Base-by-base conservation (phyloP, 768 basidiomycete species). In the Lactarius evosmus region DNA sequence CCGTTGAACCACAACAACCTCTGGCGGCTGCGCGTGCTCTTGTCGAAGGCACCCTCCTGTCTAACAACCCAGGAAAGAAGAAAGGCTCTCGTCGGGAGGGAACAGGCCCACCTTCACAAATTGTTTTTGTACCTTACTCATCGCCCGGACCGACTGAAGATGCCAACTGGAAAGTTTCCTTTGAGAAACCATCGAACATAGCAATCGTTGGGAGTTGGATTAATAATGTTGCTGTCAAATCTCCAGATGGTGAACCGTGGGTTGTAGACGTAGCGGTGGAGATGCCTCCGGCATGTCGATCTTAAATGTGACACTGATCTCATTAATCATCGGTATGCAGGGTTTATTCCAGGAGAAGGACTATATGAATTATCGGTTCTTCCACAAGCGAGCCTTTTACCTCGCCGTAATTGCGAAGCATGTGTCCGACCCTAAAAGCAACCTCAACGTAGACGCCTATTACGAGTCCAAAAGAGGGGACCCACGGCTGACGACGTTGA, bases 271-370 rank as follows among this genome's bases (percentile, higher is more conserved):
- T 97, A 40, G 88, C 87, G 2, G 78, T 96, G 16, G 87, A 93
- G 73, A 96, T 97, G 92, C 93, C 94, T 11, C 73, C 83, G 41
- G 93, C 92, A 70, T 9, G 72, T 71, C 33, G 25, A 19, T 51
- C 34, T 27, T 33, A 25, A 9, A 32, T 2, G 29, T 19, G 46
- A 17, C 11, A 4, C 38, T 41, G 38, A 51, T 36, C 14, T 36
- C 19, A 50, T 67, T 22, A 62, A 7, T 25, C 50, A 49, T 11
- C 25, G 52, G 27, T n/a, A 11, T 36, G 5, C 60, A 91, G 89
- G 73, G 69, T 53, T 78, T 97, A n/a, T 95, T 98, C 71, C 93
- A 96, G 77, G 93, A 95, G 71, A 99, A 98, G 72, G 95, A 98
- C 72, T 92, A 93, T 67, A 78, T 94, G 62, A 88, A 95, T 71